Base-by-base conservation (phyloP, 257 asterid species). In the Eustoma russellianum region DNA sequence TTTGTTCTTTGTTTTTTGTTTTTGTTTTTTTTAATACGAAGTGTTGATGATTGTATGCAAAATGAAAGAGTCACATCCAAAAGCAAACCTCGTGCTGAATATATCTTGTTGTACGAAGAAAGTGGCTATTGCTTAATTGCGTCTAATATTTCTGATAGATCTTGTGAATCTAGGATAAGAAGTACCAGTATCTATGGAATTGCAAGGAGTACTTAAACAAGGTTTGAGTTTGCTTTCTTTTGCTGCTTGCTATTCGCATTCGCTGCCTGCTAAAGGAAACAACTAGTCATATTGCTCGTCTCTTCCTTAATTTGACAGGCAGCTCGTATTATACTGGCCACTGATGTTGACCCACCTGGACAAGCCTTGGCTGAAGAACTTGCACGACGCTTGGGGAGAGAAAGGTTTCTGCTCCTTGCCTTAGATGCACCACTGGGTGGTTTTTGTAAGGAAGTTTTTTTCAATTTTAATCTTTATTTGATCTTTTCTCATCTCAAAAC, bases 291-390 rank as follows among this genome's bases (percentile, higher is more conserved):
- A 55, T 30, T 15, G 16, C 18, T 53, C 67, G 40, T 45, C 54
- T 63, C 50, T 52, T 55, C 56, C 16, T 18, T 66, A 17, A 60
- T 58, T 60, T 55, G 38, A 47, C 65, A 85, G 98, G 93, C 96
- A 51, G 88, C 98, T 55, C 97, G 98, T 38, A 91, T 91, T 59
- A 91, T 91, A 62, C 87, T 91, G 69, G 98, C 98, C 45, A 91
- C 95, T 60, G 97, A 91, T 80, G 94, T 73, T 52, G 98, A 91
- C 72, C 63, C 75, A 65, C 97, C 97, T 48, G 95, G 98, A 51
- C 97, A 80, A 73, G 97, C 98, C 65, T 76, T 91, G 63, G 95
- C 98, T 4, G 98, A 91, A 80, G 97, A 87, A 78, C 95, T 87
- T 72, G 95, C 97, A n/a, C 74, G 97, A 38, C 94, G 97, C 70